phyloP scores from a whole-genome alignment of 306 rosid genomes.

The Ormosia semicastrata region DNA sequence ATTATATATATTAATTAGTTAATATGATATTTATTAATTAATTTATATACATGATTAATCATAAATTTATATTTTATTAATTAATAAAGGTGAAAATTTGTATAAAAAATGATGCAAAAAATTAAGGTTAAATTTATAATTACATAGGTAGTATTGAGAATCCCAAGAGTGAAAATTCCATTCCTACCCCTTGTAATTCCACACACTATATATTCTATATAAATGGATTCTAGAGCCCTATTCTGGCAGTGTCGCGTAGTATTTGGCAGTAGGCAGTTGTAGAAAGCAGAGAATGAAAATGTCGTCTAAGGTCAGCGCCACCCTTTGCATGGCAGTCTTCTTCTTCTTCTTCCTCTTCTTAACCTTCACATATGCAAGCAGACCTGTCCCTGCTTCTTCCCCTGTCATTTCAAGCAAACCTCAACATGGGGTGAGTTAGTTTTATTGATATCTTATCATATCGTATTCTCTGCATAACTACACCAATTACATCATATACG shows the following conservation, averaged over 20 bases:
- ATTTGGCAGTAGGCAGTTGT: constrained; percentile 1
- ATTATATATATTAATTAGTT: no score
- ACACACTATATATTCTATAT: constrained; percentile 34
- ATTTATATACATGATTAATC: no score
- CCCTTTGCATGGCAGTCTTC: constrained; percentile 33
- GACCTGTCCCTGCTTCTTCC: constrained; percentile 32
- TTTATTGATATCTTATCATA: neutral
- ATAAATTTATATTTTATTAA: no score
- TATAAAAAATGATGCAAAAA: no score
- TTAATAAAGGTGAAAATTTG: no score
- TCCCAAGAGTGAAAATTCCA: constrained; percentile 30
- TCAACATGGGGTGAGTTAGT: constrained; percentile 37
- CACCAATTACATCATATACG: neutral
- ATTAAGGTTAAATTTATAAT: no score
- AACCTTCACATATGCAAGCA: constrained; percentile 30
- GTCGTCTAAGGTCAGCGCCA: constrained; percentile 44
- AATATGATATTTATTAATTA: no score
- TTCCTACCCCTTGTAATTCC: constrained; percentile 19
- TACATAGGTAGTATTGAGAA: neutral
- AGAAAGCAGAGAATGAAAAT: constrained; percentile 33
- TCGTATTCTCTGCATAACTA: neutral
- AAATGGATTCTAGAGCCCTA: constrained; percentile 23
- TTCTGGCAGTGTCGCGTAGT: neutral
- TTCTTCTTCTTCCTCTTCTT: constrained; percentile 37
- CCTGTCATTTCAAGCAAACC: constrained; percentile 15